These are phyloP conservation scores for Colletotrichum karsti DNA, from an alignment of 2,329 filamentous ascomycete species.

Conservation along the genomic window DNA sequence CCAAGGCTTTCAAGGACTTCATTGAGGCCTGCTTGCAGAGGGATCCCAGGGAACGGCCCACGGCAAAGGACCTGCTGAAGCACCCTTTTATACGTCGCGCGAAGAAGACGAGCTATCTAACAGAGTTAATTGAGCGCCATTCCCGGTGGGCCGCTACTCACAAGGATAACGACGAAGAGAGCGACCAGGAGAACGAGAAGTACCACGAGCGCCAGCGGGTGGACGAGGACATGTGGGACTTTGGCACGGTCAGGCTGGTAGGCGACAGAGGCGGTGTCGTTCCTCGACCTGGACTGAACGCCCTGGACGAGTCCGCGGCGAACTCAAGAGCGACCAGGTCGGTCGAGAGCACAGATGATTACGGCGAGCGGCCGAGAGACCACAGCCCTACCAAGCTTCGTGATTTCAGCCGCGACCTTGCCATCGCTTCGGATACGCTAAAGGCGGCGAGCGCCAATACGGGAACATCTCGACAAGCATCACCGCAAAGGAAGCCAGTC, in stretches of 20 bases:
- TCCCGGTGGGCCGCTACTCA: constrained; percentile 87
- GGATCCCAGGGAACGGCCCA: constrained; percentile 88
- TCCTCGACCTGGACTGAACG: constrained; percentile 66
- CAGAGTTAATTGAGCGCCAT: constrained; percentile 92
- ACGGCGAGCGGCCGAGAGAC: constrained; percentile 60
- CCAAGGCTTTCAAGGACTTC: constrained; percentile 85
- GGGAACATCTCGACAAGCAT: constrained; percentile 63
- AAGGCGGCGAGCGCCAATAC: constrained; percentile 56
- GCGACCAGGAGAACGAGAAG: constrained; percentile 65
- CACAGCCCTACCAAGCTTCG: constrained; percentile 60
- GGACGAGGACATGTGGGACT: constrained; percentile 96
- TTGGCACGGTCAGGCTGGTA: constrained; percentile 91
- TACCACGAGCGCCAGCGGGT: constrained; percentile 63
- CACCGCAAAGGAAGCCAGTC: constrained; percentile 67
- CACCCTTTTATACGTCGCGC: constrained; percentile 91
- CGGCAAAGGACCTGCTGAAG: constrained; percentile 85
- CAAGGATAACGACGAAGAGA: constrained; percentile 75
- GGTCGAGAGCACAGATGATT: constrained; percentile 57
- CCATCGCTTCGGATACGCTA: constrained; percentile 58
- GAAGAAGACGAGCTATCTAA: constrained; percentile 96
- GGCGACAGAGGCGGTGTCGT: constrained; percentile 68
- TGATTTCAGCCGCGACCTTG: constrained; percentile 52
- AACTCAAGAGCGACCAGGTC: constrained; percentile 74
- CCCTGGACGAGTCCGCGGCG: constrained; percentile 82
- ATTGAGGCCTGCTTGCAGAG: constrained; percentile 85